Evolutionary conservation across 2,329 filamentous ascomycete species (phyloP).

Genomic region (Paraconiothyrium brasiliense): DNA sequence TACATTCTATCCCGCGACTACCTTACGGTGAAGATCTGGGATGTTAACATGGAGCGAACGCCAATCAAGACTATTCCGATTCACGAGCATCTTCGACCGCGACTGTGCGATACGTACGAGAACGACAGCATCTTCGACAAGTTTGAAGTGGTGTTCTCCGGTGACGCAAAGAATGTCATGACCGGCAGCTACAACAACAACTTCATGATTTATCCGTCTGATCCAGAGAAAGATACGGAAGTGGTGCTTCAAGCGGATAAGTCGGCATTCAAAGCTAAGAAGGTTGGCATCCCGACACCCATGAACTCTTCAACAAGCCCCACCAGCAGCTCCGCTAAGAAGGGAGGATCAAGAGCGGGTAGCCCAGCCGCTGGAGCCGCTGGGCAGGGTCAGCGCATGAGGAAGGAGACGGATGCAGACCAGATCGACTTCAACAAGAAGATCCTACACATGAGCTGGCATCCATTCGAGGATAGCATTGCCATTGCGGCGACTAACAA

Average conservation of each 20-base stretch:
- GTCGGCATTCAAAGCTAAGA: slow-evolving; percentile 99
- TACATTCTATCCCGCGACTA: slow-evolving; percentile 99
- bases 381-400: slow-evolving; percentile 90
- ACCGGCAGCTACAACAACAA: slow-evolving; percentile 99
- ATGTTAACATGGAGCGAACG: slow-evolving; percentile 98
- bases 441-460: slow-evolving; percentile 99
- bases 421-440: slow-evolving; percentile 99
- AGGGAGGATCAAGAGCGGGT: slow-evolving; percentile 84
- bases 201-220: slow-evolving; percentile 99
- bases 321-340: slow-evolving; percentile 79
- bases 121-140: slow-evolving; percentile 99
- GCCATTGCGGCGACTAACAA: slow-evolving; percentile 99
- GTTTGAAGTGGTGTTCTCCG: slow-evolving; percentile 98
- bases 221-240: slow-evolving; percentile 94
- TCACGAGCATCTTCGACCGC: slow-evolving; percentile 92
- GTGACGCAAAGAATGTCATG: slow-evolving; percentile 99
- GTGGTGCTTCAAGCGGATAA: slow-evolving; percentile 98
- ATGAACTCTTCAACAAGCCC: slow-evolving; percentile 86
- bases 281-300: slow-evolving; percentile 95
- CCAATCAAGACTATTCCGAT: slow-evolving; percentile 99
- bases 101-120: slow-evolving; percentile 97
- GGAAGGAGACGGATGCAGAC: slow-evolving; percentile 98
- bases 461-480: slow-evolving; percentile 99
- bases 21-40: slow-evolving; percentile 99
- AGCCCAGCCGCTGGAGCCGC: slow-evolving; percentile 78